Base-by-base conservation (phyloP, 306 rosid species). In the Sicyos baderoa region DNA sequence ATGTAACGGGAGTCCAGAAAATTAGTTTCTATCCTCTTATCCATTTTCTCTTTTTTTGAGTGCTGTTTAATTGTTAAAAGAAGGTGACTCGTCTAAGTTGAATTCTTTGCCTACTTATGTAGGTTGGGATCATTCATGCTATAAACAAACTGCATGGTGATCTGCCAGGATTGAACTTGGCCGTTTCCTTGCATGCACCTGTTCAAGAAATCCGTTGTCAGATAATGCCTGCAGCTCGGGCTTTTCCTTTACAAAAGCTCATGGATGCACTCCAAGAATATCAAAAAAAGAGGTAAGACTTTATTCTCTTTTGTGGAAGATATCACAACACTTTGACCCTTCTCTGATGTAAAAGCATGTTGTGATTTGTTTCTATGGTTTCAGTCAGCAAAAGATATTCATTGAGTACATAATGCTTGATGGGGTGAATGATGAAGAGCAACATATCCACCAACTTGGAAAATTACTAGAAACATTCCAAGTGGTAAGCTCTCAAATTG, bases 151-250 rank as follows among this genome's bases (percentile, higher is more conserved):
- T 93, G 80, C 89, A 86, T 72, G 71, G 70, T 80, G 98, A 93
- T 79, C 86, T 93, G 25, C 96, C 97, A 8, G 98, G 98, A 55
- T 78, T 93, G 83, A 93, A 93, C 79, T 86, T 93, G 74, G 98
- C 98, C 50, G 93, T 93, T 85, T 89, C 98, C 55, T 84, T 89
- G 72, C 98, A 93, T 63, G 98, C 98, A 29, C 97, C 98, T 2
- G 85, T 78, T 70, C 98, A 93, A 76, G 96, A 89, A 44, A 86
- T 93, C 45, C 96, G 97, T 56, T 93, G 97, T 80, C 94, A 88
- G 80, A 93, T 93, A 85, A 93, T 93, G 98, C 98, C 98, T 63
- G 97, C 98, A 49, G 97, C 98, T 70, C 88, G 98, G 68, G 98
- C 97, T 56, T 93, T 89, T 82, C 96, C 98, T 73, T 73, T 93